A percentile compares a stretch with the other conserved stretches of the same genome.
Conservation (phyloP, 1,284 basidiomycete species). For the Cryptococcus neoformans region DNA sequence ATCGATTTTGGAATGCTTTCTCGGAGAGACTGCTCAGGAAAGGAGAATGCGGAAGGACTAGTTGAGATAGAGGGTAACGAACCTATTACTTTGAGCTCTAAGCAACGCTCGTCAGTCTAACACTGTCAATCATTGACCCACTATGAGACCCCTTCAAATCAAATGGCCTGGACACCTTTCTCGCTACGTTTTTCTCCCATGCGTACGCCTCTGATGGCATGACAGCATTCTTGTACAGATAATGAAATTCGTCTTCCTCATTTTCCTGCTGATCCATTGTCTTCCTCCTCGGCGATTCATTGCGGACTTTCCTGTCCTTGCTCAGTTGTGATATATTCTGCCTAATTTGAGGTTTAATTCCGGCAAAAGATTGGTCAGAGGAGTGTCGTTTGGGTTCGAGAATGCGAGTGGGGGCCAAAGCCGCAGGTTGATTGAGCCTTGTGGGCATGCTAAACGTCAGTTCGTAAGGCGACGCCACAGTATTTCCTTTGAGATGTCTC, state of each 20-base stretch:
- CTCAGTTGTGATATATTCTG: neutral
- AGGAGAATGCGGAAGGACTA: neutral
- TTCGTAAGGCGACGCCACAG: no score
- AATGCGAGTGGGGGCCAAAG: neutral
- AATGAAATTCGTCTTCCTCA: neutral
- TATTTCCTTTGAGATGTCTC: no score
- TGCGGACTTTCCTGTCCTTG: neutral
- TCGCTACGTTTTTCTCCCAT: neutral
- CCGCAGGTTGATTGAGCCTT: no score
- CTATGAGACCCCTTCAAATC: neutral
- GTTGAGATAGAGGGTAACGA: neutral
- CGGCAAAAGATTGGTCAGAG: neutral
- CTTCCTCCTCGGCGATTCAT: neutral
- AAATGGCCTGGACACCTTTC: neutral
- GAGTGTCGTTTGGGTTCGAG: neutral
- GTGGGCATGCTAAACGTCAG: no score
- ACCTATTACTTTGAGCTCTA: slow-evolving; percentile 1
- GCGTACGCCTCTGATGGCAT: neutral
- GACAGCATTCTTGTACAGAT: neutral
- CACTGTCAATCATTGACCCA: neutral
- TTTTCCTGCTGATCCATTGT: neutral
- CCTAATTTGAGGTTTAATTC: neutral
- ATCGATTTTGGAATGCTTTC: neutral
- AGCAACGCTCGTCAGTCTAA: neutral
- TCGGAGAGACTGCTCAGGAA: neutral